Percentiles rank a stretch among this genome's conserved stretches.
Conservation (phyloP, 1,284 basidiomycete genomes). For the Cryptococcus maquisensis region DNA sequence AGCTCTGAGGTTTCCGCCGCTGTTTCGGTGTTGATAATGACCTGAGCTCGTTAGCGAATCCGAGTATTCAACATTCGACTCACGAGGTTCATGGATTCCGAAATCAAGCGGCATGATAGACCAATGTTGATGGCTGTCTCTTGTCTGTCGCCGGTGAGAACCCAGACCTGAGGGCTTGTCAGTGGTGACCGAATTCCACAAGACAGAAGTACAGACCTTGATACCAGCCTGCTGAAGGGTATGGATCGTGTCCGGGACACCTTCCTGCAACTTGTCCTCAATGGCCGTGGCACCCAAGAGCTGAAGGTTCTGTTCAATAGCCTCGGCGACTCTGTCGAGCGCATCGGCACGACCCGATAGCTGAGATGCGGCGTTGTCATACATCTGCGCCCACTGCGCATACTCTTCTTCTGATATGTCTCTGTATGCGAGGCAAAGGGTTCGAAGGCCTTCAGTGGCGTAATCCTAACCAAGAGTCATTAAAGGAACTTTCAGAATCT, state of each 20-base stretch:
- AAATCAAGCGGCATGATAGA: constrained; percentile 91
- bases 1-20: constrained; percentile 81
- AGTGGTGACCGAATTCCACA: neutral
- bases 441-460: constrained; percentile 92
- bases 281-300: constrained; percentile 95
- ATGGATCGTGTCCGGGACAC: constrained; percentile 96
- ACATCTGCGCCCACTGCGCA: constrained; percentile 77
- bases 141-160: constrained; percentile 94
- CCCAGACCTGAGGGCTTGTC: constrained; percentile 68
- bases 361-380: constrained; percentile 85
- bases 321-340: constrained; percentile 87
- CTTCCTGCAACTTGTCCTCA: constrained; percentile 97
- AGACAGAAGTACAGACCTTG: constrained; percentile 57
- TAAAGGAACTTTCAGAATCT: neutral
- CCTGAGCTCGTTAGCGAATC: constrained; percentile 52
- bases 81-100: constrained; percentile 97
- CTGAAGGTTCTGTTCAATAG: constrained; percentile 91
- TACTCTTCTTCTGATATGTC: constrained; percentile 91
- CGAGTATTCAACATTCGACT: constrained; percentile 26
- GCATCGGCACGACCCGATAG: constrained; percentile 91
- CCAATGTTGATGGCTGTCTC: constrained; percentile 99
- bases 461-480: constrained; percentile 63
- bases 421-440: constrained; percentile 91
- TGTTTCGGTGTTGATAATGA: constrained; percentile 90
- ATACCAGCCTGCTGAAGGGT: constrained; percentile 97